These are phyloP conservation scores for Linaria vulgaris DNA, from an alignment of 257 asterid species.

Conservation along the genomic window DNA sequence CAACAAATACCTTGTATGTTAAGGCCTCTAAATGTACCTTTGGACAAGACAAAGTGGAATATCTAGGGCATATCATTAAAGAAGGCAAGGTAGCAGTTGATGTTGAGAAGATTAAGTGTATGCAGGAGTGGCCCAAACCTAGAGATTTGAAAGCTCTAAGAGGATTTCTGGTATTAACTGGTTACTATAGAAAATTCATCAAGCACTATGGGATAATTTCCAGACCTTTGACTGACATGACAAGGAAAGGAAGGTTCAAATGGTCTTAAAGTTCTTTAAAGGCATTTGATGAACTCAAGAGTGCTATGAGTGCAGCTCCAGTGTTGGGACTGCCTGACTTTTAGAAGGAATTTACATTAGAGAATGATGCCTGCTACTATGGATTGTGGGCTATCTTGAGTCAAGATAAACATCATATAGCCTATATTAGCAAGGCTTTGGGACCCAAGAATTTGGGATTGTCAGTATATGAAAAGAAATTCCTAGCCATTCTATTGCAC, in stretches of 20 bases:
- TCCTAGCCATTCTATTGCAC: background rate
- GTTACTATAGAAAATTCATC: background rate
- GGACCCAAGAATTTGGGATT: background rate
- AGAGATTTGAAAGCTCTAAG: background rate
- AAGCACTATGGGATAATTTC: background rate
- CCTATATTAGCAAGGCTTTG: background rate
- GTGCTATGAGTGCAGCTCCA: background rate
- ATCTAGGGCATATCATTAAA: constrained; percentile 3
- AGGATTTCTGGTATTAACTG: background rate
- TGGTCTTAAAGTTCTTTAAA: background rate
- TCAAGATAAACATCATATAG: too few species aligned
- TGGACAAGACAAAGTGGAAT: background rate
- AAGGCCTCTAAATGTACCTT: constrained; percentile 5
- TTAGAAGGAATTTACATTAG: background rate
- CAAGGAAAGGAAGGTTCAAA: background rate
- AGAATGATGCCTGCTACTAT: background rate
- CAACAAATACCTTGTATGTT: background rate
- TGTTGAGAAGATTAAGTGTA: background rate
- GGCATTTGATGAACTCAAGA: background rate
- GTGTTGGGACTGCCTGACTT: background rate
- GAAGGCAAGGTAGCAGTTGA: background rate
- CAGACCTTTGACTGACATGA: background rate
- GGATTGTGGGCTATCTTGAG: too few species aligned
- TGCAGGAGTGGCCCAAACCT: background rate
- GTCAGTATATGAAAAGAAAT: background rate